Base-by-base conservation (phyloP, 192 early-diverging fungal genomes). In the Pilaira anomala region DNA sequence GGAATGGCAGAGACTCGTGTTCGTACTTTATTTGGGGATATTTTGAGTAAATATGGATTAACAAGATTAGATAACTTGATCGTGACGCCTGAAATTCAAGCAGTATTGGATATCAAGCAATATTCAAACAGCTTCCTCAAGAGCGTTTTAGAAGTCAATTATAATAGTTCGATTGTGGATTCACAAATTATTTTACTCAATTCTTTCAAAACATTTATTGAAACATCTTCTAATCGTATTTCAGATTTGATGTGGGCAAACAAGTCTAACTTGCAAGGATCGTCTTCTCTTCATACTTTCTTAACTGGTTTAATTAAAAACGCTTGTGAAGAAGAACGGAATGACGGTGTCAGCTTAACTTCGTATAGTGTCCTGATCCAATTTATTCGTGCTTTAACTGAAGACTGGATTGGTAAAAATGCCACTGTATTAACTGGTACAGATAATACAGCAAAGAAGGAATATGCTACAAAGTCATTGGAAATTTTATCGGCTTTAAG, bases 141-240 rank as follows among this genome's bases (percentile, higher is more conserved):
- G 13, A 30, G 14, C 5, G 30, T 74, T 18, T 61, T 53, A 48
- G 19, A 41, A 42, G 64, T 58, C 22, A 71, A 66, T 56, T 58
- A 67, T 26, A 55, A 71, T 52, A 58, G 61, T 56, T 74, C 76
- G 2, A 19, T 55, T 11, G 62, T 49, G 5, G 68, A 74, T 48
- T 49, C 72, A 19, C 62, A 77, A 40, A 28, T 74, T 13, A 48
- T 60, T 11, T 29, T 74, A 5, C 40, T 77, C n/a, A 52, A 55
- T 25, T 74, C 76, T 21, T 78, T 60, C 54, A 67, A 71, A 21
- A 46, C 54, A 1, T 71, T 78, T 36, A 55, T 71, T 12, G 68
- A 74, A 51, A 56, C 60, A 2, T 28, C 65, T 7, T 74, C 72
- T 45, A 22, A 40, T 18, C 52, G 56, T 18, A 41, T 56, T 12